Base-by-base conservation (phyloP, 2,329 filamentous ascomycete genomes). In the Dactylellina parvicollis region DNA sequence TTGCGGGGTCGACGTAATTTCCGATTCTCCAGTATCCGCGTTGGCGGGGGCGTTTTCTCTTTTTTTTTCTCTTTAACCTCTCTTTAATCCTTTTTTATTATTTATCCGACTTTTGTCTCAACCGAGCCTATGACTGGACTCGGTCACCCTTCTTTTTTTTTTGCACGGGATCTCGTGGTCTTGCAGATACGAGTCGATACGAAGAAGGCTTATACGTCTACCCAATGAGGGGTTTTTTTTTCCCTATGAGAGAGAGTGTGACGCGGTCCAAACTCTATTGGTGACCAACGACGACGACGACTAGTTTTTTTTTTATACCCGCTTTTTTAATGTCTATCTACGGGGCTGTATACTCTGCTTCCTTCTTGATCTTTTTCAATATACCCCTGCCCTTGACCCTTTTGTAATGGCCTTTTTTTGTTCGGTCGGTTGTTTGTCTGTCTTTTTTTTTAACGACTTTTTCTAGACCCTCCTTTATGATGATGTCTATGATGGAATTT, bases 381-480 rank as follows among this genome's bases (percentile, higher is more conserved):
- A 52, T 52, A 52, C 47, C 47, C 47, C 28, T 18, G 16, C 47
- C 44, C 24, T 16, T 16, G 8, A 14, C 24, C n/a, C 26, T 54
- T 38, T 54, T 54, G 30, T 54, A 54, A 54, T 54, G 49, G 24
- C 49, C 18, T 36, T 38, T 22, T 38, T 36, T 20, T 49, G 28
- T n/a, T n/a, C 24, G 20, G 16, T 16, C 5, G 34, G 16, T 50
- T 50, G 7, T 34, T 34, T n/a, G n/a, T 26, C 4, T 2, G 3
- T 34, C 18, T n/a, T 38, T 38, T 38, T 38, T 38, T 5, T 32
- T 5, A 32, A n/a, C 10, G 46, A 30, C 10, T 54, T 30, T 26
- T 49, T 54, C 49, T 26, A 36, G 22, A 54, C 49, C 22, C 26
- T 54, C 49, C 28, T 54, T 54, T 8, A 50, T 50, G 38, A 54